These are phyloP conservation scores for Coemansia sp. DNA, from an alignment of 192 early-diverging fungal genomes.

Conservation along the genomic window DNA sequence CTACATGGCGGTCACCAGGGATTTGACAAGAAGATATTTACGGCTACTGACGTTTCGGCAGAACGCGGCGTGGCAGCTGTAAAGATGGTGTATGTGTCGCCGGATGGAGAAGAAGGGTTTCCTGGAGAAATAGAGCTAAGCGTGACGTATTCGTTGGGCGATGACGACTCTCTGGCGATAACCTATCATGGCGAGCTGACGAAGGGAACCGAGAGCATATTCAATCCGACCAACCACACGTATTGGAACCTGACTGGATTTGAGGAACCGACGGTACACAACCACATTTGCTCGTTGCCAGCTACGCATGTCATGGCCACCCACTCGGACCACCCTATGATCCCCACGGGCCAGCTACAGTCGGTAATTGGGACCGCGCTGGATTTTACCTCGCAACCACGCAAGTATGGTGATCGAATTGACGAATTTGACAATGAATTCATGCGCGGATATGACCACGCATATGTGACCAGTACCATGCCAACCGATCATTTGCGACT, in stretches of 20 bases:
- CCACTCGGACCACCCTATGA: conserved; percentile 57
- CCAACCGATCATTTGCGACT: conserved; percentile 29
- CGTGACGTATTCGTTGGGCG: conserved; percentile 64
- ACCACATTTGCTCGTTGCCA: conserved; percentile 60
- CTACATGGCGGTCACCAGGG: conserved; percentile 82
- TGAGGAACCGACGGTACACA: conserved; percentile 52
- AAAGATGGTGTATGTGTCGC: conserved; percentile 60
- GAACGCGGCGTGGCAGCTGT: conserved; percentile 25
- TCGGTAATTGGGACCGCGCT: conserved; percentile 36
- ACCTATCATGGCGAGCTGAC: conserved; percentile 54
- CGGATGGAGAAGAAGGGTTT: conserved; percentile 79
- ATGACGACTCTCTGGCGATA: conserved; percentile 57
- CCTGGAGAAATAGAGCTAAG: conserved; percentile 67
- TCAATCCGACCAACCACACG: conserved; percentile 84
- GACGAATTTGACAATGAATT: conserved; percentile 55
- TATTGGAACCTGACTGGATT: conserved; percentile 90
- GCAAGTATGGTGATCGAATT: conserved; percentile 60
- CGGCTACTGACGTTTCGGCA: conserved; percentile 33
- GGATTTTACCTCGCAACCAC: conserved; percentile 64
- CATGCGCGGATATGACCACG: conserved; percentile 80
- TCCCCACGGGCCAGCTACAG: conserved; percentile 74
- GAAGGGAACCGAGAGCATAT: conserved; percentile 59
- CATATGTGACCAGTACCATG: conserved; percentile 57
- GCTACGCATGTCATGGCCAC: conserved; percentile 57
- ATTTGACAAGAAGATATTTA: conserved; percentile 75